Base-by-base conservation (phyloP, 2,329 filamentous ascomycete species). In the Dactylellina parvicollis region DNA sequence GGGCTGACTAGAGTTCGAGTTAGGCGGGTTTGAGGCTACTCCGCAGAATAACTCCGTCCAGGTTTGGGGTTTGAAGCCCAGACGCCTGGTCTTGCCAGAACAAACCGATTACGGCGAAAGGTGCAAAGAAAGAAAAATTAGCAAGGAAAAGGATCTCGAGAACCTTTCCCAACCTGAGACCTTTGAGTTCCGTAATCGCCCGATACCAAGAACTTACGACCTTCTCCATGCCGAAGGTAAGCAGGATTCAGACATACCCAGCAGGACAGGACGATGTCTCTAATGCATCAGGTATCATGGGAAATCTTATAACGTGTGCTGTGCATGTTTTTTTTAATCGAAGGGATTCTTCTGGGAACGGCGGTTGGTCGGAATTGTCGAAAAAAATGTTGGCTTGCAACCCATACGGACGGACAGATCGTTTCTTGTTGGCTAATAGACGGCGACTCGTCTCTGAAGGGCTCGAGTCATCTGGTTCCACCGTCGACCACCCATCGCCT, bases 141-240 rank as follows among this genome's bases (percentile, higher is more conserved):
- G 24, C 7, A 22, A 18, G 7, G 20, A 5, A 47, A 9, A n/a
- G 16, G 42, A 10, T n/a, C n/a, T 9, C 38, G 16, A 16, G n/a
- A 49, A 10, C n/a, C 16, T 49, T 26, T 24, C 34, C 44, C 18
- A 30, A 55, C 1, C 32, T 71, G 65, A 62, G 56, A 71, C 65
- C 20, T 49, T 52, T 73, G 24, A 26, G 60, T 56, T 56, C 69
- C 69, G 69, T 73, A 73, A 73, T 54, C 55, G 60, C 69, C 69
- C 69, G 69, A 73, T 73, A 49, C 69, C 69, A 66, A 73, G 69
- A 72, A 64, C 32, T 73, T 73, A 54, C 20, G 54, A 73, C 69
- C 69, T 73, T 66, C 69, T 73, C 20, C 38, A 66, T 61, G 60
- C 60, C 69, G 69, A 73, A 73, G 69, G 69, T 73, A 66, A 66